Conservation (phyloP, 352 stramenopile species). For the Globisporangium sylvaticum region DNA sequence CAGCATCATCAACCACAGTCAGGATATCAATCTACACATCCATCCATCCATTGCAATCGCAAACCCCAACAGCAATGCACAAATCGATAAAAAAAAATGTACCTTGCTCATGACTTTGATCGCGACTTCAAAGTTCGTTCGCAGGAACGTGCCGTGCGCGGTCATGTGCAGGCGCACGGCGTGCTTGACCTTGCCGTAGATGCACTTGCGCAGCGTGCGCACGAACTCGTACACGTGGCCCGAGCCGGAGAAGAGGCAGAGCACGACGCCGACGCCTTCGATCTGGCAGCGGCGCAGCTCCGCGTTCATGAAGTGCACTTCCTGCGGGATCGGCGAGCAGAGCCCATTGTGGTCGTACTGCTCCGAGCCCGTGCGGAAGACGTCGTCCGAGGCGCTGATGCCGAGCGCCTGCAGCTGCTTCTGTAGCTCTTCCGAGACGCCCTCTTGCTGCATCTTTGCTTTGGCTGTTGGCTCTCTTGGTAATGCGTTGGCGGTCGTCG, state of each 20-base stretch:
- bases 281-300: constrained; percentile 75
- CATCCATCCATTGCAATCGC: not conserved
- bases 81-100: not conserved
- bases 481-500: not conserved
- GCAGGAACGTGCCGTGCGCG: constrained; percentile 66
- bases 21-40: not conserved
- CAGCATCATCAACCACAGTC: not conserved
- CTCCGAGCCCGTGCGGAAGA: constrained; percentile 77
- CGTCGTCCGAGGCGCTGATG: constrained; percentile 76
- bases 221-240: constrained; percentile 85
- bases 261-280: constrained; percentile 68
- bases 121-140: constrained; percentile 75
- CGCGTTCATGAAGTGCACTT: constrained; percentile 85
- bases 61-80: not conserved
- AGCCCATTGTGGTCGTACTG: constrained; percentile 77
- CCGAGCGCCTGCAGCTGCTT: constrained; percentile 77
- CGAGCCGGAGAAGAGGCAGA: constrained; percentile 78
- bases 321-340: constrained; percentile 76
- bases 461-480: not conserved
- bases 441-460: constrained; percentile 22
- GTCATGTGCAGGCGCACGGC: constrained; percentile 80
- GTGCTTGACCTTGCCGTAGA: constrained; percentile 88
- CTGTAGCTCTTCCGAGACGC: constrained; percentile 66
- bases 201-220: constrained; percentile 82
- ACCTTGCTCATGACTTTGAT: constrained; percentile 90